A percentile compares a stretch with the other conserved stretches of the same genome.
Evolutionary conservation across 495 filamentous ascomycete species (phyloP).

Genomic region (Trichodelitschia bisporula): DNA sequence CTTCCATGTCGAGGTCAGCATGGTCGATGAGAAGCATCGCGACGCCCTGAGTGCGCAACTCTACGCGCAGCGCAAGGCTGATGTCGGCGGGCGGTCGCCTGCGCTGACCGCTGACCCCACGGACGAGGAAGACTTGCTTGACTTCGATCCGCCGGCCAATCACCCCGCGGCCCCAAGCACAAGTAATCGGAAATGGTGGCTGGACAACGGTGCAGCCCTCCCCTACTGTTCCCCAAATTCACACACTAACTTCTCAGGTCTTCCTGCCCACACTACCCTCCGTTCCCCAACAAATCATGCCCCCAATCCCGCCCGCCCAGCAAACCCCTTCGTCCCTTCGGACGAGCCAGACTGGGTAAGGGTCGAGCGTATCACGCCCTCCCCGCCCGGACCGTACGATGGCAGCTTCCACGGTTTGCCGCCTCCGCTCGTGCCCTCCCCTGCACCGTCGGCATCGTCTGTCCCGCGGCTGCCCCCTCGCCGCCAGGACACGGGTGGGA

Average conservation of each 20-base stretch:
- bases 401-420: not conserved
- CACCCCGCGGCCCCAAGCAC: constrained; percentile 77
- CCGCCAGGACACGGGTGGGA: too few species aligned
- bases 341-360: constrained; percentile 49
- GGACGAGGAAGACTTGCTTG: constrained; percentile 50
- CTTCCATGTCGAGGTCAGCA: constrained; percentile 60
- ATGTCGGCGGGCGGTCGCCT: constrained; percentile 23
- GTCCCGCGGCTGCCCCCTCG: not conserved
- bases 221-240: constrained; percentile 1
- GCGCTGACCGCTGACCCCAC: constrained; percentile 23
- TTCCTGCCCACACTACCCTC: constrained; percentile 47
- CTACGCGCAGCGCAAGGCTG: constrained; percentile 39
- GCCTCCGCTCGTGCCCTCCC: not conserved
- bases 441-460: not conserved
- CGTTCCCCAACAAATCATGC: constrained; percentile 35
- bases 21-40: constrained; percentile 48
- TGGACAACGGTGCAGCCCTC: constrained; percentile 38
- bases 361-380: constrained; percentile 23
- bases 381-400: not conserved
- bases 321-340: constrained; percentile 71
- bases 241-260: constrained; percentile 22
- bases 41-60: constrained; percentile 43
- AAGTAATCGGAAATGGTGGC: constrained; percentile 81
- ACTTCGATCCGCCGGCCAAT: constrained; percentile 50
- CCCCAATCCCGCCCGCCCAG: constrained; percentile 44